Evolutionary conservation across 1,139 yeast genomes (phyloP).

Genomic region (Zygoascus sp.): DNA sequence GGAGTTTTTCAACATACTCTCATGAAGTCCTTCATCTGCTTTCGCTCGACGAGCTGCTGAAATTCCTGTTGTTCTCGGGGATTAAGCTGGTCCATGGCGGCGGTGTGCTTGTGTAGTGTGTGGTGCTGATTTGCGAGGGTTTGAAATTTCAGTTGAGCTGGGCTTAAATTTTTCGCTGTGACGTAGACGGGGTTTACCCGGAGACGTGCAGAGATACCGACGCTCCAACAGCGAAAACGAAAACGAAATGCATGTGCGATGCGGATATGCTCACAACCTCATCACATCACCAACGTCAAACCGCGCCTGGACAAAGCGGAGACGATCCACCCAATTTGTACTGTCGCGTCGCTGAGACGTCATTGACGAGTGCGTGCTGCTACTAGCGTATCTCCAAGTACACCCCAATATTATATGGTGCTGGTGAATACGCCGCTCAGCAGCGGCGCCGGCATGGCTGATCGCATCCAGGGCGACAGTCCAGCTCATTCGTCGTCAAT

Average conservation of each 20-base stretch:
- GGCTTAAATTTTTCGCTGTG: background rate
- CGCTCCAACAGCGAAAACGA: too few relatives aligned
- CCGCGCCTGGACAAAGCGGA: too few relatives aligned
- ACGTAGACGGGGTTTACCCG: background rate
- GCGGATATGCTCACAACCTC: background rate
- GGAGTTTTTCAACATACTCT: slow-evolving; percentile 44
- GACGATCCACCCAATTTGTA: too few relatives aligned
- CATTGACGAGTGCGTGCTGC: too few relatives aligned
- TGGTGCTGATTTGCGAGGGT: background rate
- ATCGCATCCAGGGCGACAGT: too few relatives aligned
- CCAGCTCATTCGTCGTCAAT: slow-evolving; percentile 22
- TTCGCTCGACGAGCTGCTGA: slow-evolving; percentile 90
- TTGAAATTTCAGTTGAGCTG: background rate
- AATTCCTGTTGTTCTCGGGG: slow-evolving; percentile 94
- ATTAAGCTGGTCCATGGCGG: slow-evolving; percentile 50
- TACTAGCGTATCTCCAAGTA: too few relatives aligned
- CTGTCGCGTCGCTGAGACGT: too few relatives aligned
- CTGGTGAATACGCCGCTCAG: too few relatives aligned
- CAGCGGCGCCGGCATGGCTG: too few relatives aligned
- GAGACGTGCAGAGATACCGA: too few relatives aligned
- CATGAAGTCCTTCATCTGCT: slow-evolving; percentile 99
- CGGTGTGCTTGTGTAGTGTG: slow-evolving; percentile 12
- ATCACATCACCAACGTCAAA: background rate
- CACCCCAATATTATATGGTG: background rate
- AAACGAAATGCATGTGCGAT: background rate